Evolutionary conservation across 768 basidiomycete species (phyloP).

Genomic region (Tylopilus sp.): DNA sequence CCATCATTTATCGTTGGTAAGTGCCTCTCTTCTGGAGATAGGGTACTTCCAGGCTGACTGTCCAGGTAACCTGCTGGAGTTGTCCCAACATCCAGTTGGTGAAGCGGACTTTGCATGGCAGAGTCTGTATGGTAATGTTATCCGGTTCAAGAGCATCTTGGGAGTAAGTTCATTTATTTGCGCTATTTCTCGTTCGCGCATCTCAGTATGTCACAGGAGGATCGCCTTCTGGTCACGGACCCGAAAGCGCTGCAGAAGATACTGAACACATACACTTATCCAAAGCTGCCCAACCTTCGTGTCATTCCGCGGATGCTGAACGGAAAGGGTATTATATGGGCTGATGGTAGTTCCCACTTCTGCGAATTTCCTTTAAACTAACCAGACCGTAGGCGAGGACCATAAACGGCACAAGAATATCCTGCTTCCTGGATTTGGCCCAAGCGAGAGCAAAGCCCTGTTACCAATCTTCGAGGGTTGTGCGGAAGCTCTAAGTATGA

Average conservation of each 20-base stretch:
- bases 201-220: constrained; percentile 30
- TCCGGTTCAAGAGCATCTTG: too few species aligned
- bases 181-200: too few species aligned
- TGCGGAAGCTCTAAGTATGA: background rate
- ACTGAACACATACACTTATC: constrained; percentile 41
- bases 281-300: constrained; percentile 30
- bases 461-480: background rate
- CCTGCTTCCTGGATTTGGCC: background rate
- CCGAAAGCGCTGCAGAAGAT: constrained; percentile 41
- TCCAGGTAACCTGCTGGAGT: too few species aligned
- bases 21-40: too few species aligned
- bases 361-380: background rate
- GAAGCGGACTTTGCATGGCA: too few species aligned
- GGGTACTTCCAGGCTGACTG: too few species aligned
- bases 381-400: background rate
- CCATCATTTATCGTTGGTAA: too few species aligned
- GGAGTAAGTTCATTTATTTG: too few species aligned
- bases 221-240: constrained; percentile 44
- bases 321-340: background rate
- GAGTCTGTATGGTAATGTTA: too few species aligned
- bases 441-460: background rate
- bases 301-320: background rate
- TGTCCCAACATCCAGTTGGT: too few species aligned
- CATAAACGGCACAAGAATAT: background rate
- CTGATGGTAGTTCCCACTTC: background rate